These are phyloP conservation scores for Pichia sp. DNA, from an alignment of 1,139 yeast genomes.

Conservation along the genomic window DNA sequence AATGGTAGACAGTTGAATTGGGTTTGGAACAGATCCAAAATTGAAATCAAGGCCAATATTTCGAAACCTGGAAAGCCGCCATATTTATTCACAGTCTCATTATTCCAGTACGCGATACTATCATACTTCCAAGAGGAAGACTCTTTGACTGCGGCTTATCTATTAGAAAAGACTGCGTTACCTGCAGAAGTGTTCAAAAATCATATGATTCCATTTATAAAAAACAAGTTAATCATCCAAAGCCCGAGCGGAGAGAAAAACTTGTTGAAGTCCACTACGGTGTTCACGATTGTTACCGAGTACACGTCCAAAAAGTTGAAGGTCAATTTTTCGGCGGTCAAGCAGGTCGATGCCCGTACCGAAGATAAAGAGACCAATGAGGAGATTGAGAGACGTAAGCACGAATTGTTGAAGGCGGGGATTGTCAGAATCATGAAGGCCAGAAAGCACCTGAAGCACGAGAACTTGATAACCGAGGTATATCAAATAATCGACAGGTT, in stretches of 20 bases:
- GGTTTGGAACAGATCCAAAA: slow-evolving; percentile 94
- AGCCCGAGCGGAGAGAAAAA: slow-evolving; percentile 52
- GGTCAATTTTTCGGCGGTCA: slow-evolving; percentile 79
- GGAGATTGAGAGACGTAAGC: slow-evolving; percentile 84
- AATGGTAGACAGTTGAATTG: slow-evolving; percentile 87
- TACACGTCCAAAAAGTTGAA: slow-evolving; percentile 82
- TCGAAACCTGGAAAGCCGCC: slow-evolving; percentile 82
- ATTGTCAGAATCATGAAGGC: slow-evolving; percentile 97
- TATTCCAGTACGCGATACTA: slow-evolving; percentile 82
- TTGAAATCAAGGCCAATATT: slow-evolving; percentile 86
- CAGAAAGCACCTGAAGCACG: slow-evolving; percentile 73
- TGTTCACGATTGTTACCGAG: slow-evolving; percentile 69
- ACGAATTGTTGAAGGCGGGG: slow-evolving; percentile 83
- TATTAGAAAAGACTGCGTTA: slow-evolving; percentile 65
- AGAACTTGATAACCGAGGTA: slow-evolving; percentile 80
- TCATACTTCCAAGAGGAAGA: slow-evolving; percentile 69
- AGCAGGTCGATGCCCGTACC: slow-evolving; percentile 60
- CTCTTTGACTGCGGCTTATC: slow-evolving; percentile 55
- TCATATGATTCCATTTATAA: slow-evolving; percentile 73
- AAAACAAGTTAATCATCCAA: slow-evolving; percentile 70
- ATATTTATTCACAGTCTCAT: slow-evolving; percentile 72
- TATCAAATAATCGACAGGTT: slow-evolving; percentile 84
- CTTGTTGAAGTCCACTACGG: slow-evolving; percentile 50
- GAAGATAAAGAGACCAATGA: slow-evolving; percentile 81
- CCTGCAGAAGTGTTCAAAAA: slow-evolving; percentile 64